These are phyloP conservation scores for Xerocomus brunneocitrinus DNA, from an alignment of 768 basidiomycete genomes.

Conservation along the genomic window DNA sequence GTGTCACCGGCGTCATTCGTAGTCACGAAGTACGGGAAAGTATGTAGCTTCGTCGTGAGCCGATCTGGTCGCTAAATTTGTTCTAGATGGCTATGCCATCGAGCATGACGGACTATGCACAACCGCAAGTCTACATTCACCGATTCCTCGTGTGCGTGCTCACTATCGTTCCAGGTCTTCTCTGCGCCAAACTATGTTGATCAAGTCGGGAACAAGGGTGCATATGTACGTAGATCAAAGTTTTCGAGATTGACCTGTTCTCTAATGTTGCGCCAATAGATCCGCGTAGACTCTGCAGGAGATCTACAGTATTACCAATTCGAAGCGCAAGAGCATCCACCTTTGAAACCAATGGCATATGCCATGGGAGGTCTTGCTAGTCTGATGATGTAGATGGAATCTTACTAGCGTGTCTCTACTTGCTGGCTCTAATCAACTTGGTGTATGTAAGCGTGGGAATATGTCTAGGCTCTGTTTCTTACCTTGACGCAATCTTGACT, in stretches of 20 bases:
- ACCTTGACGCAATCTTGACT: background rate
- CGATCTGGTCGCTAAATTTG: slow-evolving; percentile 3
- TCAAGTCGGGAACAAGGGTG: slow-evolving; percentile 87
- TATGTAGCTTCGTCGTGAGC: slow-evolving; percentile 28
- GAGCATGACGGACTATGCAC: slow-evolving; percentile 95
- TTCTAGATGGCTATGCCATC: slow-evolving; percentile 82
- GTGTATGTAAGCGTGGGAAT: slow-evolving; percentile 25
- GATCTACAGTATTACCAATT: slow-evolving; percentile 74
- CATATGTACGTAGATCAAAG: slow-evolving; percentile 57
- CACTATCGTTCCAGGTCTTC: slow-evolving; percentile 55
- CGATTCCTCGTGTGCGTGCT: slow-evolving; percentile 4
- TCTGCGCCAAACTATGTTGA: slow-evolving; percentile 96
- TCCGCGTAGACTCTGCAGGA: slow-evolving; percentile 78
- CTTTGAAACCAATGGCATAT: slow-evolving; percentile 92
- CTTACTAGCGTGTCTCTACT: background rate
- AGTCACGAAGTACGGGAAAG: slow-evolving; percentile 96
- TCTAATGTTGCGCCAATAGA: slow-evolving; percentile 38
- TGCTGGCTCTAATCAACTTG: background rate
- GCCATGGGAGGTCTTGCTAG: slow-evolving; percentile 59
- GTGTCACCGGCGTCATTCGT: slow-evolving; percentile 83
- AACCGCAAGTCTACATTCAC: slow-evolving; percentile 50
- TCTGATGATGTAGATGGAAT: slow-evolving; percentile 56
- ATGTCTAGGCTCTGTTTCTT: background rate
- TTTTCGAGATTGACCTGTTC: background rate
- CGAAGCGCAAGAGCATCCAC: slow-evolving; percentile 82